Base-by-base conservation (phyloP, 2,329 filamentous ascomycete species). In the Colletotrichum sp. region DNA sequence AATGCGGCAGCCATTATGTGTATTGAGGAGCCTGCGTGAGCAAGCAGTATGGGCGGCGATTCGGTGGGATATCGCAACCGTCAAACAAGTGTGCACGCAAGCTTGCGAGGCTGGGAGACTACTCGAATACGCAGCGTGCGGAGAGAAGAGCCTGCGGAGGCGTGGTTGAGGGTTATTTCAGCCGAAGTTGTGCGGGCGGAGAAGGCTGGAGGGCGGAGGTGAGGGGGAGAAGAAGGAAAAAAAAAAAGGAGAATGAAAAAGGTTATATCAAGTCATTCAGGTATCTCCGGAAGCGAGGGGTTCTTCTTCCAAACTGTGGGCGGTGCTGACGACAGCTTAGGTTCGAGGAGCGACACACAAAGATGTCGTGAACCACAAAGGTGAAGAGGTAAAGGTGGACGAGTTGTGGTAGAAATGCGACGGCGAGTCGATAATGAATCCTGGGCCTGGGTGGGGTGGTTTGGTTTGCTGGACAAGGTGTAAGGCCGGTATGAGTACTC, bases 1-100 rank as follows among this genome's bases (percentile, higher is more conserved):
- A 90, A 89, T 48, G 87, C 81, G 74, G 87, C 85, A 79, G 88
- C 88, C 88, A 89, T 89, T 55, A 43, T 72, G 12, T 71, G 63
- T 58, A 69, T 18, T 28, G 34, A 15, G 61, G 43, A 61, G 69
- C 10, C n/a, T 32, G n/a, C 16, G 36, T 28, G 24, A 26, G 68
- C 48, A 61, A 61, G n/a, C 55, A 67, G 66, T 32, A 68, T 71
- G 48, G 52, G 38, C 63, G 69, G 67, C 74, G 74, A 36, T 63
- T 18, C 26, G 73, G 72, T 72, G 67, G 78, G 76, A 72, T 72
- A 74, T 74, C 58, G 77, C 79, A 79, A 21, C 43, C 63, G 28
- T 36, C 16, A 16, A 28, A n/a, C 24, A 68, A n/a, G 26, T n/a
- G 60, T 48, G 12, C 73, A 55, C 61, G 71, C 38, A 69, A 64